These are phyloP conservation scores for Gnomoniopsis sp. DNA, from an alignment of 2,329 filamentous ascomycete species.

Conservation along the genomic window DNA sequence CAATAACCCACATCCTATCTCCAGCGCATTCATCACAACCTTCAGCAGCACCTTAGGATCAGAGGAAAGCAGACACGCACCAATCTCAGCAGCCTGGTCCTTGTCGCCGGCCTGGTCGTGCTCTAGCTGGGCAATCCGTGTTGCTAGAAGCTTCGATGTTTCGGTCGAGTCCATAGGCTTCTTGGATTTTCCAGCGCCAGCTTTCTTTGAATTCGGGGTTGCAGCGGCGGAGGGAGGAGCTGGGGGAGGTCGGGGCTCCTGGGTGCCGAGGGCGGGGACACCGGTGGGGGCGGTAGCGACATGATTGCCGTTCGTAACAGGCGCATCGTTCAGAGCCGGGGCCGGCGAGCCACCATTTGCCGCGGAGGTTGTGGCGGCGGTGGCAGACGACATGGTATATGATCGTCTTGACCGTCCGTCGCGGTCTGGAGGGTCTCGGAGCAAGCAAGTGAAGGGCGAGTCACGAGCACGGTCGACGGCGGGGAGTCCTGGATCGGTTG, in stretches of 20 bases:
- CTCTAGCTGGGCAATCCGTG: constrained; percentile 93
- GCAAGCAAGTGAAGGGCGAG: background rate
- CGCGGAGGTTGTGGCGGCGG: constrained; percentile 10
- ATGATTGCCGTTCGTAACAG: constrained; percentile 31
- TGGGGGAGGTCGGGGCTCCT: constrained; percentile 40
- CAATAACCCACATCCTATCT: background rate
- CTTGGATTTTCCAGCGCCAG: constrained; percentile 67
- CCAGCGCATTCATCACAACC: background rate
- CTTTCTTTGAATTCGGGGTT: constrained; percentile 69
- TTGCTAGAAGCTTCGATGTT: constrained; percentile 85
- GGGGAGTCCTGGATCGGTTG: background rate
- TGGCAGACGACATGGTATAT: constrained; percentile 15
- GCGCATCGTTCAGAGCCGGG: constrained; percentile 23
- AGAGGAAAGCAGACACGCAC: constrained; percentile 41
- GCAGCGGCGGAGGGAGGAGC: constrained; percentile 44
- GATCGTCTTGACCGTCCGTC: background rate
- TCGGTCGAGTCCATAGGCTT: constrained; percentile 82
- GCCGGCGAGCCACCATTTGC: background rate
- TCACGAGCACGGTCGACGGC: constrained; percentile 1
- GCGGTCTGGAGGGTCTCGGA: background rate
- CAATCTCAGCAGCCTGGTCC: constrained; percentile 93
- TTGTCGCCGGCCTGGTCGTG: constrained; percentile 90
- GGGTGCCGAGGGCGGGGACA: constrained; percentile 20
- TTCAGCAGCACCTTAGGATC: background rate
- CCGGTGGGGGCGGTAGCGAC: constrained; percentile 18